Conservation (phyloP, 257 asterid genomes). For the Nicotiana undulata region DNA sequence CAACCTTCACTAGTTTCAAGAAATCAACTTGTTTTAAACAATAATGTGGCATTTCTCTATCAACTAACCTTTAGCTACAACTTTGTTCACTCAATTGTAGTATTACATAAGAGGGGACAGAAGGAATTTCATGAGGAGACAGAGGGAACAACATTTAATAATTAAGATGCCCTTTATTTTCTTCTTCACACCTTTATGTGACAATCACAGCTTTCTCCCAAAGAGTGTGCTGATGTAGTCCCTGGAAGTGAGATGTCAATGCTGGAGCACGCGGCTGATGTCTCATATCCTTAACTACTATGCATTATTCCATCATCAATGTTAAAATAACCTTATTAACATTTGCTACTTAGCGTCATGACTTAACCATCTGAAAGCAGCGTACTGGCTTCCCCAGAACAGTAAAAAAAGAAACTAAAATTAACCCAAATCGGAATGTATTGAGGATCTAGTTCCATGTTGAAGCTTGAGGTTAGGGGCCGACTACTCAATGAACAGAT, state of each 20-base stretch:
- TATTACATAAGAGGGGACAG: background rate
- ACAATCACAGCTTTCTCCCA: background rate
- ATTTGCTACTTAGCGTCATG: background rate
- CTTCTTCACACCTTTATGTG: background rate
- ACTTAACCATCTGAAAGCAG: background rate
- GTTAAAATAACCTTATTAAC: background rate
- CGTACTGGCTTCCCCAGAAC: background rate
- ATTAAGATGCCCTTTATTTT: background rate
- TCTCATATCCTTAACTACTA: background rate
- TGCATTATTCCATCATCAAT: background rate
- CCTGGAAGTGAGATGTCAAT: background rate
- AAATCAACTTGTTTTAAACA: background rate
- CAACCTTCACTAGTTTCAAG: background rate
- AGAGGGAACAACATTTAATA: background rate
- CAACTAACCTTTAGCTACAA: background rate
- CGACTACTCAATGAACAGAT: background rate
- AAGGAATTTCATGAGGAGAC: background rate
- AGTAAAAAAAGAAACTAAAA: conserved; percentile 17
- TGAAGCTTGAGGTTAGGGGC: background rate
- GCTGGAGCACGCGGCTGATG: background rate
- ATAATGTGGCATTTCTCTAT: background rate
- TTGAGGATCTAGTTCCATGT: conserved; percentile 21
- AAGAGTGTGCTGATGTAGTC: background rate
- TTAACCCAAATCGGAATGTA: conserved; percentile 33
- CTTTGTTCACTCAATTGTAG: background rate